phyloP scores from a whole-genome alignment of 345 rosid genomes.

The Firmiana major region DNA sequence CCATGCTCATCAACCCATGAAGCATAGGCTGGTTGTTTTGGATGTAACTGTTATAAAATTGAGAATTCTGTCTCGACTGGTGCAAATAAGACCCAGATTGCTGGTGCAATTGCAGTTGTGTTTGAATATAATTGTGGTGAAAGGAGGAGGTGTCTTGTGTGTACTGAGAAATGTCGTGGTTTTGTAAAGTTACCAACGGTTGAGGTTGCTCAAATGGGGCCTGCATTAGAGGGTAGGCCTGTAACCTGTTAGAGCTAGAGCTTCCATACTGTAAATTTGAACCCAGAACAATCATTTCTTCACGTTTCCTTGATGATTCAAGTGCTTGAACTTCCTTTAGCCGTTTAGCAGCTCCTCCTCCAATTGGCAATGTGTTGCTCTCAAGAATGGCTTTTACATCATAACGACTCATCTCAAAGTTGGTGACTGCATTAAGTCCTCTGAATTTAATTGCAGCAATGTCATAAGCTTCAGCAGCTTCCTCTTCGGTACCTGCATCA shows the following conservation, averaged over 20 bases:
- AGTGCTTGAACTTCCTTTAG: conserved; percentile 97
- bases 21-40: conserved; percentile 65
- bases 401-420: conserved; percentile 92
- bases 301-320: conserved; percentile 74
- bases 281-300: conserved; percentile 81
- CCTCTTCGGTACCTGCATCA: conserved; percentile 83
- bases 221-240: conserved; percentile 60
- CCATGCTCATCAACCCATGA: conserved; percentile 63
- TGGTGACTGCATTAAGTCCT: conserved; percentile 89
- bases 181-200: conserved; percentile 67
- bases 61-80: conserved; percentile 43
- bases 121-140: conserved; percentile 64
- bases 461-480: conserved; percentile 99
- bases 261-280: conserved; percentile 63
- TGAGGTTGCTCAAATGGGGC: conserved; percentile 56
- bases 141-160: conserved; percentile 45
- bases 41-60: conserved; percentile 62
- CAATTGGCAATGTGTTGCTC: conserved; percentile 88
- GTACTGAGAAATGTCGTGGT: conserved; percentile 66
- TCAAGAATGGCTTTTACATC: conserved; percentile 96
- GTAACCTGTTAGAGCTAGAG: conserved; percentile 51
- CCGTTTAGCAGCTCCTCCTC: conserved; percentile 96
- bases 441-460: conserved; percentile 95
- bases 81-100: conserved; percentile 49
- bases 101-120: conserved; percentile 75